These are phyloP conservation scores for Lophium mytilinum DNA, from an alignment of 495 filamentous ascomycete genomes.

Conservation along the genomic window DNA sequence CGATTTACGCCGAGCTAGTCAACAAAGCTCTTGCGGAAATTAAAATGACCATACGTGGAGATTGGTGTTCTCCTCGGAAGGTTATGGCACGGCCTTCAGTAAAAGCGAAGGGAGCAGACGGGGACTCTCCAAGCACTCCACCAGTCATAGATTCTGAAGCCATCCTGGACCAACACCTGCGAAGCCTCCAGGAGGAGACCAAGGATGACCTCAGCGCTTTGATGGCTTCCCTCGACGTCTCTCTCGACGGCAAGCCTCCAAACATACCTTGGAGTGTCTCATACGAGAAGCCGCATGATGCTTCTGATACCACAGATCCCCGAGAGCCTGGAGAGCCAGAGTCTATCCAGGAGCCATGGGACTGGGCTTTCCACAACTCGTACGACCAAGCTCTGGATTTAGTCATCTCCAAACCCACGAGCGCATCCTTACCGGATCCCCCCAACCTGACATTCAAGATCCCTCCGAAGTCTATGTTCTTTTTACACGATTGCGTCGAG, in stretches of 20 bases:
- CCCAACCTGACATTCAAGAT: slow-evolving; percentile 35
- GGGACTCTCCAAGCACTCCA: not conserved
- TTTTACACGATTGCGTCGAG: slow-evolving; percentile 33
- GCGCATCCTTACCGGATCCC: slow-evolving; percentile 18
- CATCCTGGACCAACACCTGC: not conserved
- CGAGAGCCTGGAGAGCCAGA: not conserved
- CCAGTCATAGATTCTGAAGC: slow-evolving; percentile 8
- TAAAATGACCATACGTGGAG: slow-evolving; percentile 4
- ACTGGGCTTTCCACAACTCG: slow-evolving; percentile 24
- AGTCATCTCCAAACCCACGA: slow-evolving; percentile 4
- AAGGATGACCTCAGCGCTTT: not conserved
- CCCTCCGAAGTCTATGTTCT: slow-evolving; percentile 47
- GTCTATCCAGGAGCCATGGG: slow-evolving; percentile 14
- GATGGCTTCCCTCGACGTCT: not conserved
- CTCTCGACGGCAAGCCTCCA: slow-evolving; percentile 1
- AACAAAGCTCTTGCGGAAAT: slow-evolving; percentile 30
- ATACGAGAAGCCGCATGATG: not conserved
- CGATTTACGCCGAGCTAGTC: slow-evolving; percentile 16
- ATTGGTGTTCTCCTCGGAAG: slow-evolving; percentile 40
- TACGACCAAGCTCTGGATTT: slow-evolving; percentile 6
- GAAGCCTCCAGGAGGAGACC: not conserved
- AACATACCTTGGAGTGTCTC: slow-evolving; percentile 7
- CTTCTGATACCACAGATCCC: not conserved
- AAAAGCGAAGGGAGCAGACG: slow-evolving; percentile 17
- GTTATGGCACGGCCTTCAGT: slow-evolving; percentile 4